Evolutionary conservation across 2,329 filamentous ascomycete genomes (phyloP).

Genomic region (Fusarium sp.): DNA sequence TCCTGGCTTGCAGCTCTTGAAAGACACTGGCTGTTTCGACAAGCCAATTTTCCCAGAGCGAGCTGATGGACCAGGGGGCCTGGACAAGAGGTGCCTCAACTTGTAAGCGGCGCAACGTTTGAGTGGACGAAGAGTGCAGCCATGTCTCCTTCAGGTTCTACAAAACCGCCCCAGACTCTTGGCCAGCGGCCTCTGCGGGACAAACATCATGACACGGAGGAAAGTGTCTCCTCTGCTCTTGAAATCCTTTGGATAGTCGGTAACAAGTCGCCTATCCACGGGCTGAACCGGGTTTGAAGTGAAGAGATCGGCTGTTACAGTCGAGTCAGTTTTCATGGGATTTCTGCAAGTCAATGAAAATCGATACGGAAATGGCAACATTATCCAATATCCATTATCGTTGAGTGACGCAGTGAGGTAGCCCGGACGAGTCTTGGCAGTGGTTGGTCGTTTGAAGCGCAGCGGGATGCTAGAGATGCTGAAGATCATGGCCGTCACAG

Average conservation of each 20-base stretch:
- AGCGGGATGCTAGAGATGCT: constrained; percentile 22
- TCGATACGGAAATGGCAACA: constrained; percentile 8
- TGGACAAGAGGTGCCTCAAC: constrained; percentile 2
- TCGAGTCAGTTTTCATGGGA: constrained; percentile 11
- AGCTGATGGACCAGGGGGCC: constrained; percentile 8
- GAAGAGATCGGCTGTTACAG: constrained; percentile 9
- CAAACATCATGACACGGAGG: constrained; percentile 37
- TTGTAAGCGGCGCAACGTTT: constrained; percentile 22
- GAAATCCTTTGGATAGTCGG: not conserved
- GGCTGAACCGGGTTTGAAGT: constrained; percentile 8
- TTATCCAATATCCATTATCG: constrained; percentile 13
- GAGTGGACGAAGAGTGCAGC: constrained; percentile 31
- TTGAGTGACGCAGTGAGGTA: constrained; percentile 24
- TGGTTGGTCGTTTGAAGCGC: constrained; percentile 13
- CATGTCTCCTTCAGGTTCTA: constrained; percentile 35
- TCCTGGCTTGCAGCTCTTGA: constrained; percentile 3
- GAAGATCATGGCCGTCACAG: constrained; percentile 41
- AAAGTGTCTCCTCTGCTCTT: constrained; percentile 20
- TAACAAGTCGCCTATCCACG: constrained; percentile 12
- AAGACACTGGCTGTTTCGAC: constrained; percentile 9
- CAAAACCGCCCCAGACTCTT: constrained; percentile 30
- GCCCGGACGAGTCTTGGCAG: constrained; percentile 36
- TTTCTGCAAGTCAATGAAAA: constrained; percentile 19
- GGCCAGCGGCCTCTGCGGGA: constrained; percentile 26
- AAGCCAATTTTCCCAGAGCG: not conserved